Conservation (phyloP, 179 eudicot genomes). For the Heliamphora pulchella region DNA sequence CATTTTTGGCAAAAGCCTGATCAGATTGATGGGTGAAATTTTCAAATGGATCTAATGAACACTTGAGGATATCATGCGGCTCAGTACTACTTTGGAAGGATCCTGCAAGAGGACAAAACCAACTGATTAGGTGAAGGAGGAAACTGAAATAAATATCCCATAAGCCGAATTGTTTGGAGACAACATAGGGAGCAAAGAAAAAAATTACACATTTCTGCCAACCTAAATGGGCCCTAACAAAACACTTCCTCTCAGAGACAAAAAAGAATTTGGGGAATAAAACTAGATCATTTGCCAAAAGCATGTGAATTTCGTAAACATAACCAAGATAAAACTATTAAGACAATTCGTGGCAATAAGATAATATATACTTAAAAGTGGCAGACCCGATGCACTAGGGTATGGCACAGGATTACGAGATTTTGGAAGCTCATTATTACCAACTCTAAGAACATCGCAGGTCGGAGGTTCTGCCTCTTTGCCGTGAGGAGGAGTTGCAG, state of each 20-base stretch:
- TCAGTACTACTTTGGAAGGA: constrained; percentile 30
- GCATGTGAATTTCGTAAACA: not conserved
- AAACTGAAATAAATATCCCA: not conserved
- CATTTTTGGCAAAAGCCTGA: constrained; percentile 60
- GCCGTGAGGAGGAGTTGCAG: constrained; percentile 39
- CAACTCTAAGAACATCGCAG: constrained; percentile 22
- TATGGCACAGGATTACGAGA: constrained; percentile 20
- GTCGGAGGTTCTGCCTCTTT: constrained; percentile 29
- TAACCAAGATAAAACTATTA: not conserved
- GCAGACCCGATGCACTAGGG: constrained; percentile 32
- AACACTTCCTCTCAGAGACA: not conserved
- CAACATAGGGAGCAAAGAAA: constrained; percentile 11
- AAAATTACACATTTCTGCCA: not conserved
- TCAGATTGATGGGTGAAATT: constrained; percentile 40
- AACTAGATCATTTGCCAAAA: not conserved
- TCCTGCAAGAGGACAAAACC: constrained; percentile 32
- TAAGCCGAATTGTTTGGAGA: not conserved
- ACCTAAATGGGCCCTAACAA: not conserved
- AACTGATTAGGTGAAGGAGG: not conserved
- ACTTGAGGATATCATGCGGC: constrained; percentile 29
- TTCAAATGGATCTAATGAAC: constrained; percentile 34
- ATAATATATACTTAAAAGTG: constrained; percentile 9
- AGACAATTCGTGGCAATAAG: not conserved
- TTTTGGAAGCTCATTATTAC: constrained; percentile 14
- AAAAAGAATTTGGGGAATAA: not conserved